A percentile compares a stretch with the other conserved stretches of the same genome.
Evolutionary conservation across 2,329 filamentous ascomycete genomes (phyloP).

Genomic region (Beauveria asiatica): DNA sequence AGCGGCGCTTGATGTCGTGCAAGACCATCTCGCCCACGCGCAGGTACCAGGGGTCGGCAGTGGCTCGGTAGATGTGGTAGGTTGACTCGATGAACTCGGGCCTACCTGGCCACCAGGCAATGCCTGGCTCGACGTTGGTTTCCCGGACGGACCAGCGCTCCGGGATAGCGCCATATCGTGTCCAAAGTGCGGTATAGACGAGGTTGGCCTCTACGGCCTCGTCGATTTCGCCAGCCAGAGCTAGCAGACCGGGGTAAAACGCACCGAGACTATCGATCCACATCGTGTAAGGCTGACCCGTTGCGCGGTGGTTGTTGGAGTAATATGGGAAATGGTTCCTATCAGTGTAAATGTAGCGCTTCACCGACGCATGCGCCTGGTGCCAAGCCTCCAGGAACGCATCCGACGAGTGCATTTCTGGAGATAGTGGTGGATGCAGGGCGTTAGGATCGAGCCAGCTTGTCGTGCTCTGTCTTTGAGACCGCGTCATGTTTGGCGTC

Average conservation of each 20-base stretch:
- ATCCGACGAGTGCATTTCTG: conserved; percentile 62
- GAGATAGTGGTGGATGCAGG: conserved; percentile 50
- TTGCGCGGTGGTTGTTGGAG: conserved; percentile 79
- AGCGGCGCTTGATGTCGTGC: conserved; percentile 77
- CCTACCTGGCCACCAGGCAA: conserved; percentile 90
- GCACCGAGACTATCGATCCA: conserved; percentile 97
- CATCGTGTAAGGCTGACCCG: conserved; percentile 77
- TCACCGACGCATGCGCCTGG: conserved; percentile 77
- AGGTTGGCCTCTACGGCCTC: conserved; percentile 87
- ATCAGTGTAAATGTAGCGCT: conserved; percentile 80
- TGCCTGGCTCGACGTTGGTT: conserved; percentile 73
- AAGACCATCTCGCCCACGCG: conserved; percentile 94
- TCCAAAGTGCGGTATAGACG: conserved; percentile 89
- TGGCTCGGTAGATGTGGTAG: conserved; percentile 91
- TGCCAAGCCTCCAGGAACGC: conserved; percentile 79
- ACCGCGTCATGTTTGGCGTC: conserved; percentile 39
- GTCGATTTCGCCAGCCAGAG: conserved; percentile 79
- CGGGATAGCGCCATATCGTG: conserved; percentile 83
- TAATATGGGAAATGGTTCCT: conserved; percentile 78
- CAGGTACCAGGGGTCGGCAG: conserved; percentile 90
- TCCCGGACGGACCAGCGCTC: conserved; percentile 88
- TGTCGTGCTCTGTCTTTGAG: conserved; percentile 32
- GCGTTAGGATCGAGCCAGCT: conserved; percentile 56
- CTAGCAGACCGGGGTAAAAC: conserved; percentile 85
- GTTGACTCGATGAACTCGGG: conserved; percentile 97